phyloP scores from a whole-genome alignment of 805 yeast genomes.

The Pichia nanzhaoensis region DNA sequence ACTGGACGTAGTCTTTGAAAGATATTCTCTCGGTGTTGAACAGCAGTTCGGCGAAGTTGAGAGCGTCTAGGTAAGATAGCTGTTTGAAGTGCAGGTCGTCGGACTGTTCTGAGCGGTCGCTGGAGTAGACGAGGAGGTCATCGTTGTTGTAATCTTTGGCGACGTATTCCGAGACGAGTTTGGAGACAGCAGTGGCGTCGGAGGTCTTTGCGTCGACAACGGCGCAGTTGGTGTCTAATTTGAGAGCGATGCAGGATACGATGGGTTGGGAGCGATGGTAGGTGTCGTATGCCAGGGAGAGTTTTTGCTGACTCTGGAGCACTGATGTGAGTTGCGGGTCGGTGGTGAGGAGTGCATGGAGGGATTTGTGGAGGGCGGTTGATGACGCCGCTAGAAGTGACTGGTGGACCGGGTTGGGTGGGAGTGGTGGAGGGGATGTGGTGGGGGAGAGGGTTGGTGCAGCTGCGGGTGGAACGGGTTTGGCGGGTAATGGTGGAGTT shows the following conservation, averaged over 20 bases:
- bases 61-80: slow-evolving; percentile 34
- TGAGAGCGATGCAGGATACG: too few species aligned
- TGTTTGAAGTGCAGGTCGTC: background rate
- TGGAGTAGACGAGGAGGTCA: background rate
- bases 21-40: slow-evolving; percentile 43
- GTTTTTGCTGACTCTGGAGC: slow-evolving; percentile 5
- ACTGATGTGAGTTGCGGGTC: background rate
- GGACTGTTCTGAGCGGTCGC: background rate
- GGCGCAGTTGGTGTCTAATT: too few species aligned
- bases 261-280: background rate
- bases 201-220: too few species aligned
- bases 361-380: background rate
- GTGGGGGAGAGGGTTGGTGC: background rate
- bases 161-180: background rate
- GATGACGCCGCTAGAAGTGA: background rate
- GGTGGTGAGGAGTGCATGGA: background rate
- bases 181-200: too few species aligned
- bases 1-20: slow-evolving; percentile 36
- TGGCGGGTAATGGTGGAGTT: slow-evolving; percentile 1
- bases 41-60: slow-evolving; percentile 49
- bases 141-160: slow-evolving; percentile 6
- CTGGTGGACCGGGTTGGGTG: slow-evolving; percentile 10
- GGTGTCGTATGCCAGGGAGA: slow-evolving; percentile 17
- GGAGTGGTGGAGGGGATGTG: slow-evolving; percentile 22
- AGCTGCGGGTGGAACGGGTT: background rate